phyloP scores from a whole-genome alignment of 2,329 filamentous ascomycete genomes.

The Mycogone perniciosa region DNA sequence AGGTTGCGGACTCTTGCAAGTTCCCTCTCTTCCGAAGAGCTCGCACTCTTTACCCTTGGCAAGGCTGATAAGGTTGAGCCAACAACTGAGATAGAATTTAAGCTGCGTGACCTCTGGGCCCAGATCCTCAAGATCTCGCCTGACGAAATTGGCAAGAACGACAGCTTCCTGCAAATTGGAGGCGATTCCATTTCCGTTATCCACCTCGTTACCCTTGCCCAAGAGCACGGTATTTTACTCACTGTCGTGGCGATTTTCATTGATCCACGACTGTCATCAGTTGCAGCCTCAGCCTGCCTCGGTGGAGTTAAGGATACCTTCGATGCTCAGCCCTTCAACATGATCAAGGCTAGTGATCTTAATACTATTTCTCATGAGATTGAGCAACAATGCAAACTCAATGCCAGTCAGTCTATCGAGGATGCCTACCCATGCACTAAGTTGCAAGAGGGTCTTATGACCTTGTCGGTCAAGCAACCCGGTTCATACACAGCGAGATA shows the following conservation, averaged over 20 bases:
- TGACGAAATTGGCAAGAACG: conserved; percentile 20
- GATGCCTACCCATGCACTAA: conserved; percentile 10
- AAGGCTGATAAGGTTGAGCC: conserved; percentile 14
- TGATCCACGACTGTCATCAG: conserved; percentile 1
- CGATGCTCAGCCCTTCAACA: conserved; percentile 3
- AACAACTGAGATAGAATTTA: conserved; percentile 13
- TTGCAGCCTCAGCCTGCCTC: neutral
- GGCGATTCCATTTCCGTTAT: conserved; percentile 41
- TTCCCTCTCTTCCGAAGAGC: conserved; percentile 6
- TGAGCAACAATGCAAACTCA: conserved; percentile 6
- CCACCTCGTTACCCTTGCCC: conserved; percentile 34
- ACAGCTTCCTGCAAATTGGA: conserved; percentile 20
- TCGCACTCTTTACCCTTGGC: conserved; percentile 1
- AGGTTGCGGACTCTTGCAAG: conserved; percentile 1
- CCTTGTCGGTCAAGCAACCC: conserved; percentile 8
- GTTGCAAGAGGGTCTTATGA: conserved; percentile 5
- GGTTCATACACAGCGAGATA: conserved; percentile 9
- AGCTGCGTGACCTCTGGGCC: conserved; percentile 23
- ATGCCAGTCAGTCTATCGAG: conserved; percentile 1
- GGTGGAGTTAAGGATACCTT: neutral
- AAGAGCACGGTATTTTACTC: conserved; percentile 15
- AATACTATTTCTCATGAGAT: neutral
- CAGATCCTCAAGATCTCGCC: conserved; percentile 24
- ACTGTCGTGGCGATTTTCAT: conserved; percentile 4
- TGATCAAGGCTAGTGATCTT: neutral